These are phyloP conservation scores for Piper longum DNA, from an alignment of 164 flowering plant genomes.

Conservation along the genomic window DNA sequence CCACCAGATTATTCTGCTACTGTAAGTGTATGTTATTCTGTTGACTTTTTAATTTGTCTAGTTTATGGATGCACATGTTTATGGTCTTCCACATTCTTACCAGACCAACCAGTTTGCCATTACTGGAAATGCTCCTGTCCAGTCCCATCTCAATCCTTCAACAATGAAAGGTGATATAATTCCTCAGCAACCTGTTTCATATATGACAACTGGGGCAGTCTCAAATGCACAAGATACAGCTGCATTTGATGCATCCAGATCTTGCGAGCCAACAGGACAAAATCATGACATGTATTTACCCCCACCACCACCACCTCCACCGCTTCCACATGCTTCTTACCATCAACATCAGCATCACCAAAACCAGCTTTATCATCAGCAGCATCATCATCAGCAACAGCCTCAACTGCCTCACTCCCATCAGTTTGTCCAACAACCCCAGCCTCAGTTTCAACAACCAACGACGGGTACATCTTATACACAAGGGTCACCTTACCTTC, in stretches of 20 bases:
- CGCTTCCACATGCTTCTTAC: slow-evolving; percentile 33
- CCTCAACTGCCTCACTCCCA: slow-evolving; percentile 40
- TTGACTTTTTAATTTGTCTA: not conserved
- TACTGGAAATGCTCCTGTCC: slow-evolving; percentile 36
- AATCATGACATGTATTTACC: slow-evolving; percentile 27
- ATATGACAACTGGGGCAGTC: slow-evolving; percentile 24
- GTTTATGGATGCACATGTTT: not conserved
- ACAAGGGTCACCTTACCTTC: not conserved
- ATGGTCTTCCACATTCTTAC: slow-evolving; percentile 2
- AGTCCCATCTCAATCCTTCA: slow-evolving; percentile 24
- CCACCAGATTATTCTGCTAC: slow-evolving; percentile 33
- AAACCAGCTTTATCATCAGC: slow-evolving; percentile 26
- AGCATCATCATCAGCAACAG: slow-evolving; percentile 32
- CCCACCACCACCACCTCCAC: slow-evolving; percentile 3
- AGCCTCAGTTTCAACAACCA: slow-evolving; percentile 22
- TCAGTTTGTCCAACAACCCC: slow-evolving; percentile 19
- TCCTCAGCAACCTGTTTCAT: slow-evolving; percentile 34
- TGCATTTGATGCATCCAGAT: slow-evolving; percentile 42
- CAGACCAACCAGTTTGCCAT: slow-evolving; percentile 47
- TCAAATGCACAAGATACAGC: slow-evolving; percentile 26
- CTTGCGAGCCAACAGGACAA: slow-evolving; percentile 35
- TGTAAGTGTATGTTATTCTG: slow-evolving; percentile 29
- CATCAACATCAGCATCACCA: slow-evolving; percentile 41
- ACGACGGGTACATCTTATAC: not conserved
- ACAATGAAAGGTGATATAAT: slow-evolving; percentile 28